A percentile compares a stretch with the other conserved stretches of the same genome.
Evolutionary conservation across 2,329 filamentous ascomycete genomes (phyloP).

Genomic region (Fusarium camptoceras): DNA sequence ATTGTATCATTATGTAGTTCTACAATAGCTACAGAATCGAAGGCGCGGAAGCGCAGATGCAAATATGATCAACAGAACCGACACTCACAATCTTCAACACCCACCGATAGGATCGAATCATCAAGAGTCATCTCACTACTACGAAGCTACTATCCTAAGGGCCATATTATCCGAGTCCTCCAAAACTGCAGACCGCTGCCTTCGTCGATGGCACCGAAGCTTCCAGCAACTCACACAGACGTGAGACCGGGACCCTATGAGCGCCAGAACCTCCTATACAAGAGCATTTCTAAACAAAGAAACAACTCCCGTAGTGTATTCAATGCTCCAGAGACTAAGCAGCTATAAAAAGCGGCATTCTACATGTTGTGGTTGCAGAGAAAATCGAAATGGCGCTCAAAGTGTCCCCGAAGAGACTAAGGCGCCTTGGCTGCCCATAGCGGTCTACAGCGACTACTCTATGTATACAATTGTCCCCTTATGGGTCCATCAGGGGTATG

Average conservation of each 20-base stretch:
- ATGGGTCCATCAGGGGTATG: not conserved
- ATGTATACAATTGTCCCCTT: not conserved
- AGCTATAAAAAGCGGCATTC: not conserved
- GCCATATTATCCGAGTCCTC: too few species aligned
- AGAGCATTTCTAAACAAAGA: not conserved
- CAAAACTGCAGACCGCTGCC: too few species aligned
- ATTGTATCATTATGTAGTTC: not conserved
- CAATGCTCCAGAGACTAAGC: not conserved
- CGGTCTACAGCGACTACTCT: not conserved
- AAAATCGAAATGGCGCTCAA: not conserved
- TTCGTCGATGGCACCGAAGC: too few species aligned
- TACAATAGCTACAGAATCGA: not conserved
- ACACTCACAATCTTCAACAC: too few species aligned
- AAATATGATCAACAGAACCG: too few species aligned
- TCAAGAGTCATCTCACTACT: too few species aligned
- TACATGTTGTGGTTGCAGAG: constrained; percentile 3
- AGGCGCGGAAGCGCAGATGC: too few species aligned
- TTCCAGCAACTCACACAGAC: not conserved
- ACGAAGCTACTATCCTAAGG: too few species aligned
- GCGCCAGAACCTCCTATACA: too few species aligned
- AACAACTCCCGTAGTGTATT: not conserved
- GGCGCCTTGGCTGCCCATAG: not conserved
- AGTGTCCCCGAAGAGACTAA: not conserved
- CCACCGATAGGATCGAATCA: too few species aligned
- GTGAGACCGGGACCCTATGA: not conserved